Conservation (phyloP, 2,329 filamentous ascomycete species). For the Tolypocladium tropicale region DNA sequence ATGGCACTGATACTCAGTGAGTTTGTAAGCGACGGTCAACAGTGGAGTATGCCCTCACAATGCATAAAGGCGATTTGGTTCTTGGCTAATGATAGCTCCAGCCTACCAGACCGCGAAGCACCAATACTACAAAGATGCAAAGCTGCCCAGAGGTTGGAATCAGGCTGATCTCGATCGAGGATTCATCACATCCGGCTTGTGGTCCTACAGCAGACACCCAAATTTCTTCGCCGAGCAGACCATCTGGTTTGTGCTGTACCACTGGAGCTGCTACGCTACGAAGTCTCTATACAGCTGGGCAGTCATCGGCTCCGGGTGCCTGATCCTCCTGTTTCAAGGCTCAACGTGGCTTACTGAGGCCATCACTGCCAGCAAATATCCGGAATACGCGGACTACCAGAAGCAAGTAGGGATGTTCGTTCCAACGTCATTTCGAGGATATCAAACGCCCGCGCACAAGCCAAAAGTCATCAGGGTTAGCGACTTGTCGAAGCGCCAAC, state of each 20-base stretch:
- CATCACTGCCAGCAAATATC: constrained; percentile 73
- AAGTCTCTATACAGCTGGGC: constrained; percentile 71
- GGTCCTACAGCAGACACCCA: constrained; percentile 81
- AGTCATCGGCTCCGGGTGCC: constrained; percentile 54
- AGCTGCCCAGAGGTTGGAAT: constrained; percentile 53
- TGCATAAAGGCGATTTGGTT: neutral
- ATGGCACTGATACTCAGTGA: constrained; percentile 51
- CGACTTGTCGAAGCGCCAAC: constrained; percentile 35
- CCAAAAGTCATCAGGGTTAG: constrained; percentile 41
- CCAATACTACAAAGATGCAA: constrained; percentile 61
- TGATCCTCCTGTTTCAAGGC: constrained; percentile 76
- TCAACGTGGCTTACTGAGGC: constrained; percentile 82
- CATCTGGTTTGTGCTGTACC: constrained; percentile 80
- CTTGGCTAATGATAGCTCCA: constrained; percentile 15
- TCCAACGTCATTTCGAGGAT: constrained; percentile 43
- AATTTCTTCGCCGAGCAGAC: constrained; percentile 91
- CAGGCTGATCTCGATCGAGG: constrained; percentile 79
- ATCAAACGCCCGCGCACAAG: constrained; percentile 24
- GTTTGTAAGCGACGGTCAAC: constrained; percentile 80
- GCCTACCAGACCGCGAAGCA: constrained; percentile 75
- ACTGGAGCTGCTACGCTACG: constrained; percentile 73
- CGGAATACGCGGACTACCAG: constrained; percentile 81
- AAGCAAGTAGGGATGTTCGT: constrained; percentile 73
- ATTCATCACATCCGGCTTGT: constrained; percentile 76
- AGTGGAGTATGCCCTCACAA: constrained; percentile 54